Conservation (phyloP, 2,329 filamentous ascomycete genomes). For the Claviceps paspali region DNA sequence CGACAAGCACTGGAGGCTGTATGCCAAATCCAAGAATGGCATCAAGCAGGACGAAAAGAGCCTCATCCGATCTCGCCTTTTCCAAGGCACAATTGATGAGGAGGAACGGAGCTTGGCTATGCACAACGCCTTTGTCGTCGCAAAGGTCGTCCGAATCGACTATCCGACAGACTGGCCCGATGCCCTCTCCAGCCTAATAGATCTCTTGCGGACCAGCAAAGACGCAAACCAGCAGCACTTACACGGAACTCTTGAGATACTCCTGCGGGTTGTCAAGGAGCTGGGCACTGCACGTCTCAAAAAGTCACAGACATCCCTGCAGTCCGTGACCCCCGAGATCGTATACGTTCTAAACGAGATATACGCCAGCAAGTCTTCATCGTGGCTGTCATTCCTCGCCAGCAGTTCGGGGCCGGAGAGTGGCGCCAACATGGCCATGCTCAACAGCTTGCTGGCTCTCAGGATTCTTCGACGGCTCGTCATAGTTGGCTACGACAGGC, state of each 20-base stretch:
- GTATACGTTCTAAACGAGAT: slow-evolving; percentile 66
- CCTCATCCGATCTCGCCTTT: slow-evolving; percentile 56
- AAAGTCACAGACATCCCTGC: slow-evolving; percentile 59
- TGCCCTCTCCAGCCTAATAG: slow-evolving; percentile 43
- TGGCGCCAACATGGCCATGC: slow-evolving; percentile 47
- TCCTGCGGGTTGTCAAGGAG: slow-evolving; percentile 83
- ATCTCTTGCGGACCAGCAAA: slow-evolving; percentile 38
- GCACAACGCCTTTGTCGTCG: slow-evolving; percentile 75
- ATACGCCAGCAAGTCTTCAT: slow-evolving; percentile 57
- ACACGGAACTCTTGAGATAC: slow-evolving; percentile 55
- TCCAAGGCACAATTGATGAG: slow-evolving; percentile 66
- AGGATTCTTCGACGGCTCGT: slow-evolving; percentile 69
- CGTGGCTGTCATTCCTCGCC: slow-evolving; percentile 50
- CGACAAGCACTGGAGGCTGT: slow-evolving; percentile 76
- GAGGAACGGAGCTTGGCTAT: slow-evolving; percentile 59
- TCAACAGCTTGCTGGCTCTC: slow-evolving; percentile 63
- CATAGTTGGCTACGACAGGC: slow-evolving; percentile 68
- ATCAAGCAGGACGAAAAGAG: slow-evolving; percentile 62
- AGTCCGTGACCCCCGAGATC: slow-evolving; percentile 67
- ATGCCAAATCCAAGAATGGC: slow-evolving; percentile 43
- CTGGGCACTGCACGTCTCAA: slow-evolving; percentile 65
- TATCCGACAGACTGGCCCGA: slow-evolving; percentile 75
- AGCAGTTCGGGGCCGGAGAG: slow-evolving; percentile 42
- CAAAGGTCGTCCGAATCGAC: slow-evolving; percentile 80
- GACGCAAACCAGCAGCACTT: slow-evolving; percentile 50